These are phyloP conservation scores for Soucietia sequanensis DNA, from an alignment of 805 yeast species.

Conservation along the genomic window DNA sequence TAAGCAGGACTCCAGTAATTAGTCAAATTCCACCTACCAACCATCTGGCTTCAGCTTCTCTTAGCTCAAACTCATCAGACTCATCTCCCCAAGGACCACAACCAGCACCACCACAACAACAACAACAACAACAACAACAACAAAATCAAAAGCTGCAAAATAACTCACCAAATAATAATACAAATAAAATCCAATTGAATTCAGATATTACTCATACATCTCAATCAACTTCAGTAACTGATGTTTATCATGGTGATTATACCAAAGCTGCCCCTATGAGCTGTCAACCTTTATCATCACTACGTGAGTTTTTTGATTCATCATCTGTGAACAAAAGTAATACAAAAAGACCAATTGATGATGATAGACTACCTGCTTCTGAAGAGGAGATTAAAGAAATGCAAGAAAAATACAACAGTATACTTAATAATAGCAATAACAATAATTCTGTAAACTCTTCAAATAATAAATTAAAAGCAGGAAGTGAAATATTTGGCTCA, in stretches of 20 bases:
- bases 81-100: too few species aligned
- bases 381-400: conserved; percentile 31
- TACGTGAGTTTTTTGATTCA: conserved; percentile 36
- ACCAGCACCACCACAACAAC: too few species aligned
- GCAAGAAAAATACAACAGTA: conserved; percentile 23
- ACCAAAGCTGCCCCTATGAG: conserved; percentile 47
- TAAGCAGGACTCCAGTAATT: not conserved
- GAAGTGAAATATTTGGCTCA: conserved; percentile 32
- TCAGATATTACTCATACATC: too few species aligned
- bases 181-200: too few species aligned
- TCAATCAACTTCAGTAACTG: conserved; percentile 41
- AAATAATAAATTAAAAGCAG: not conserved
- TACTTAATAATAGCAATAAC: not conserved
- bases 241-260: conserved; percentile 48
- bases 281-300: conserved; percentile 54
- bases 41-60: too few species aligned
- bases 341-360: conserved; percentile 10
- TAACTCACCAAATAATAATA: too few species aligned
- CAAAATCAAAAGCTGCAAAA: too few species aligned
- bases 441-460: conserved; percentile 6
- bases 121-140: too few species aligned
- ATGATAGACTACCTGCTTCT: conserved; percentile 27
- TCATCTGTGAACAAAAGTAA: conserved; percentile 1
- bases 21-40: not conserved
- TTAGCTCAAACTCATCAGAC: not conserved